A percentile compares a stretch with the other conserved stretches of the same genome.
Evolutionary conservation across 768 basidiomycete species (phyloP).

Genomic region (Xerocomellus intermedius): DNA sequence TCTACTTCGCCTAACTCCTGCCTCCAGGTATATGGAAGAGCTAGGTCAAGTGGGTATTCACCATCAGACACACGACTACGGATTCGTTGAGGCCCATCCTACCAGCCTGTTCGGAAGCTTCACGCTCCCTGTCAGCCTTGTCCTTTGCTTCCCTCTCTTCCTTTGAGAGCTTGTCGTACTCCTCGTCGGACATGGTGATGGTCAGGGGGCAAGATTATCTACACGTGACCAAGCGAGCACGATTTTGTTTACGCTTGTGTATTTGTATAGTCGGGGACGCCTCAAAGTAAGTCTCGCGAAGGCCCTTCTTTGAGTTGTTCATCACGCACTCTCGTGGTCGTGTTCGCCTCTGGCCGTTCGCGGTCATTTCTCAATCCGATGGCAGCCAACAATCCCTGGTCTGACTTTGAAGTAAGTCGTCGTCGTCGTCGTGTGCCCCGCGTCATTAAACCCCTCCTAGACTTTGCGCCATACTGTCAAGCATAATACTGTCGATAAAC

Average conservation of each 20-base stretch:
- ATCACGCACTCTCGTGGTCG: conserved; percentile 12
- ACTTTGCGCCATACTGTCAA: conserved; percentile 67
- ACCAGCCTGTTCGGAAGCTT: conserved; percentile 85
- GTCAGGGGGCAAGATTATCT: conserved; percentile 20
- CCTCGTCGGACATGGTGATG: conserved; percentile 42
- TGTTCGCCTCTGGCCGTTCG: conserved; percentile 3
- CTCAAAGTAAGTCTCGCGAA: conserved; percentile 15
- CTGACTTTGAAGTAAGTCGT: conserved; percentile 67
- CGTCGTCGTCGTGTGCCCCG: not conserved
- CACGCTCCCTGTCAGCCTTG: conserved; percentile 62
- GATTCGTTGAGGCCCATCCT: conserved; percentile 27
- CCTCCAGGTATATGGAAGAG: conserved; percentile 87
- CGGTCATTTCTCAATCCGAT: conserved; percentile 37
- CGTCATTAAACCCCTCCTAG: conserved; percentile 40
- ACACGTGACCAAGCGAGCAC: conserved; percentile 25
- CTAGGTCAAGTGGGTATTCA: conserved; percentile 37
- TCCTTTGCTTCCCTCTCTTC: conserved; percentile 78
- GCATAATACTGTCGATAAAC: conserved; percentile 79
- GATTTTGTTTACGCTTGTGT: conserved; percentile 37
- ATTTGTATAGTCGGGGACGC: conserved; percentile 17
- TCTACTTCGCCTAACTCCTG: conserved; percentile 90
- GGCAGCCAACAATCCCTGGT: conserved; percentile 63
- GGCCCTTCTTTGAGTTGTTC: conserved; percentile 5
- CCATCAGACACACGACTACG: conserved; percentile 22
- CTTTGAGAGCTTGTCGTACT: conserved; percentile 73